These are phyloP conservation scores for Lactarius hengduanensis DNA, from an alignment of 768 basidiomycete genomes.

Conservation along the genomic window DNA sequence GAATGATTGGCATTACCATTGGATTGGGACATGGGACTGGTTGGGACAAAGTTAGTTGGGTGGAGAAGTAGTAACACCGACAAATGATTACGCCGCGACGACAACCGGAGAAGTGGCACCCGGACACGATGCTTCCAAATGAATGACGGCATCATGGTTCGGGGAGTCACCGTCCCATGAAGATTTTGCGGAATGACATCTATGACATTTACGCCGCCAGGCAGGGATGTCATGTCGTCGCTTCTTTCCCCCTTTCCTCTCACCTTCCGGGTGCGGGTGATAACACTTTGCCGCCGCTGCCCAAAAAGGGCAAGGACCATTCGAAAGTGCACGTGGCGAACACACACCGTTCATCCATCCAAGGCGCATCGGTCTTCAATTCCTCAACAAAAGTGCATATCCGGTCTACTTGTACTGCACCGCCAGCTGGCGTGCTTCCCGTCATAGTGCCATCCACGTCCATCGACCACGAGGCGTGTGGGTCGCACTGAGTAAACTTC, in stretches of 20 bases:
- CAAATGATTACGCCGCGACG: background rate
- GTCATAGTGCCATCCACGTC: background rate
- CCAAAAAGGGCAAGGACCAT: background rate
- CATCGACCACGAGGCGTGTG: background rate
- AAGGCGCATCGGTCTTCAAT: background rate
- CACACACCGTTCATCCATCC: background rate
- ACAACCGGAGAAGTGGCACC: background rate
- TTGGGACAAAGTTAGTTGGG: background rate
- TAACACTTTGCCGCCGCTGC: background rate
- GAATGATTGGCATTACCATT: background rate
- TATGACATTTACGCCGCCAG: background rate
- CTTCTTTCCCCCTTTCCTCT: background rate
- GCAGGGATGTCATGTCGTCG: background rate
- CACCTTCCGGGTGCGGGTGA: background rate
- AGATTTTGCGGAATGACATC: background rate
- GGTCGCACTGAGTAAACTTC: background rate
- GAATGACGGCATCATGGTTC: background rate
- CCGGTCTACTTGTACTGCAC: background rate
- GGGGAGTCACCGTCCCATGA: background rate
- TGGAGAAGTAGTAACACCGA: background rate
- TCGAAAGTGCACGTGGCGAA: background rate
- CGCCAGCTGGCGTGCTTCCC: background rate
- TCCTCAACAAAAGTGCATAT: background rate
- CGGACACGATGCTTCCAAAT: background rate
- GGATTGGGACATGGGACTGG: background rate